These are phyloP conservation scores for Starmerella stellata DNA, from an alignment of 805 yeast genomes.

Conservation along the genomic window DNA sequence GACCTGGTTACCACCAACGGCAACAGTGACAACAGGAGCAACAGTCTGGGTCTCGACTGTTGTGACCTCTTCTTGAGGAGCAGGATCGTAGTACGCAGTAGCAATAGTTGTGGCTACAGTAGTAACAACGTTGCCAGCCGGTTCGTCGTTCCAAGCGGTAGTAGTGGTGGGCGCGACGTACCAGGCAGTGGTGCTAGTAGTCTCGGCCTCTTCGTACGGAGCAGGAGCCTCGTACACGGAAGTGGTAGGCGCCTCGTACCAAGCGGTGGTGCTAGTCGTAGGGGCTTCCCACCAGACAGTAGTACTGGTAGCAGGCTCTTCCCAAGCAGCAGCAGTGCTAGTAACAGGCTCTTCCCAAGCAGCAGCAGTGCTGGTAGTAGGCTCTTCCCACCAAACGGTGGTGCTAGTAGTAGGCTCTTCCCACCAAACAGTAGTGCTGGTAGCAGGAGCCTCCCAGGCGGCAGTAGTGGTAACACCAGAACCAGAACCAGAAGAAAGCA, in stretches of 20 bases:
- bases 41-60: background rate
- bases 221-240: background rate
- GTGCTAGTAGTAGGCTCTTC: too few species aligned
- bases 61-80: background rate
- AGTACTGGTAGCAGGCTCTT: background rate
- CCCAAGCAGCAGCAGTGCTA: background rate
- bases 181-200: background rate
- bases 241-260: background rate
- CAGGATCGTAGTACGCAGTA: background rate
- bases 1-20: too few species aligned
- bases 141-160: too few species aligned
- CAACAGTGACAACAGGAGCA: background rate
- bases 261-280: background rate
- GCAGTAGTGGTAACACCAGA: conserved; percentile 8
- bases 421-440: background rate
- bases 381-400: background rate
- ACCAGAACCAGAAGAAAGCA: conserved; percentile 21
- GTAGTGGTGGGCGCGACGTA: background rate
- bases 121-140: too few species aligned
- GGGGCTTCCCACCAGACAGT: too few species aligned
- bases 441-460: background rate
- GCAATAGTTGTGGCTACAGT: too few species aligned
- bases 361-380: background rate
- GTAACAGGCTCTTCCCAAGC: conserved; percentile 1
- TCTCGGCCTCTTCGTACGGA: too few species aligned